These are phyloP conservation scores for Cyathus striatus DNA, from an alignment of 768 basidiomycete genomes.

Conservation along the genomic window DNA sequence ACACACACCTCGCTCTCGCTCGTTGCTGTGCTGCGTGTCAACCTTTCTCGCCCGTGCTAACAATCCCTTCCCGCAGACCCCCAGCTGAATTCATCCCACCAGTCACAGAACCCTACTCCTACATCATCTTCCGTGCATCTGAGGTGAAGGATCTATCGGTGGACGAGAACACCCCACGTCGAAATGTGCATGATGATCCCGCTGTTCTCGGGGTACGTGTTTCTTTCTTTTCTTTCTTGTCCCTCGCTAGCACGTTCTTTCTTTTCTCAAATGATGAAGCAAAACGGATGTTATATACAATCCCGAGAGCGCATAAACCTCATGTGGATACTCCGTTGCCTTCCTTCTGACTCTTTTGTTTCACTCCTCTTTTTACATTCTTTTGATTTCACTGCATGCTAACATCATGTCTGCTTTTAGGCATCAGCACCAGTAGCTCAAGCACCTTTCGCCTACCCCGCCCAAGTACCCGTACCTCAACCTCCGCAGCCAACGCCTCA, in stretches of 20 bases:
- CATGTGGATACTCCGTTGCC: constrained; percentile 56
- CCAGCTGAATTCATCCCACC: constrained; percentile 79
- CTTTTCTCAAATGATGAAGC: constrained; percentile 24
- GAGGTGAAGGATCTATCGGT: constrained; percentile 89
- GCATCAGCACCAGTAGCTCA: constrained; percentile 24
- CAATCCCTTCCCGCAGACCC: constrained; percentile 37
- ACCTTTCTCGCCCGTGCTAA: not conserved
- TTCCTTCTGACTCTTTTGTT: constrained; percentile 47
- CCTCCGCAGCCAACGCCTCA: constrained; percentile 11
- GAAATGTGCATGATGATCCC: constrained; percentile 78
- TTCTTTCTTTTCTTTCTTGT: constrained; percentile 6
- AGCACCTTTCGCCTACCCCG: too few relatives aligned
- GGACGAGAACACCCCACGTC: constrained; percentile 56
- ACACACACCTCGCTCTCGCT: constrained; percentile 14
- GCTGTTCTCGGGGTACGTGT: constrained; percentile 72
- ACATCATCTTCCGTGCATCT: constrained; percentile 87
- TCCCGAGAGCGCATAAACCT: constrained; percentile 35
- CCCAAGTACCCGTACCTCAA: constrained; percentile 15
- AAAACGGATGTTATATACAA: constrained; percentile 24
- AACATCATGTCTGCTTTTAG: not conserved
- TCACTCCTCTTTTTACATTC: constrained; percentile 1
- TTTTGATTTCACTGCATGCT: not conserved
- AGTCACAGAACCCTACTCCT: constrained; percentile 78
- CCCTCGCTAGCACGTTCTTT: constrained; percentile 10
- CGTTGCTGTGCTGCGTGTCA: not conserved